phyloP scores from a whole-genome alignment of 495 filamentous ascomycete species.

The Lasiosphaeriaceae sp. region DNA sequence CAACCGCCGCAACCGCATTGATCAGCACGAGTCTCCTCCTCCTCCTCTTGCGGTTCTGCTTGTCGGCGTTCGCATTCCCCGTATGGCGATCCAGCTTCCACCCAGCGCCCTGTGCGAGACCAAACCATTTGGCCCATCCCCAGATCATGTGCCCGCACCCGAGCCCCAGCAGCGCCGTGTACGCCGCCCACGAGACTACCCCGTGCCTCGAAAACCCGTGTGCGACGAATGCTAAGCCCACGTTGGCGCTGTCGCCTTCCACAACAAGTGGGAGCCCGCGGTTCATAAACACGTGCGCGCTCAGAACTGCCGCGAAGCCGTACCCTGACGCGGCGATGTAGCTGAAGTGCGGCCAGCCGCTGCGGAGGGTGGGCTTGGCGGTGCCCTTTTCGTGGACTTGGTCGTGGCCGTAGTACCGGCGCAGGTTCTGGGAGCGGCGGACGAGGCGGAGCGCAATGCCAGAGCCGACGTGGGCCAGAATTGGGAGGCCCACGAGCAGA shows the following conservation, averaged over 20 bases:
- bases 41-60: constrained; percentile 42
- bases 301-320: constrained; percentile 56
- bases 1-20: constrained; percentile 55
- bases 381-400: constrained; percentile 14
- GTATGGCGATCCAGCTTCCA: constrained; percentile 23
- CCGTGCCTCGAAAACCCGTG: constrained; percentile 76
- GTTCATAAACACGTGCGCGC: constrained; percentile 67
- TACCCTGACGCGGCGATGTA: constrained; percentile 66
- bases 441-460: constrained; percentile 73
- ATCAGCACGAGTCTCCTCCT: constrained; percentile 65
- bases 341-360: constrained; percentile 65
- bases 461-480: constrained; percentile 56
- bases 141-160: constrained; percentile 79
- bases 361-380: constrained; percentile 27
- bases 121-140: constrained; percentile 75
- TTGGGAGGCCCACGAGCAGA: constrained; percentile 57
- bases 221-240: constrained; percentile 76
- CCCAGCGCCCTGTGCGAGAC: constrained; percentile 40
- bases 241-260: constrained; percentile 77
- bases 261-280: constrained; percentile 65
- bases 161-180: constrained; percentile 60
- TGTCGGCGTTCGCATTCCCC: constrained; percentile 27
- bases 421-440: constrained; percentile 60
- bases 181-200: constrained; percentile 61
- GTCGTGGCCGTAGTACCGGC: constrained; percentile 60